A percentile compares a stretch with the other conserved stretches of the same genome.
phyloP scores from a whole-genome alignment of 306 rosid species.

The Vigna nakashimae region DNA sequence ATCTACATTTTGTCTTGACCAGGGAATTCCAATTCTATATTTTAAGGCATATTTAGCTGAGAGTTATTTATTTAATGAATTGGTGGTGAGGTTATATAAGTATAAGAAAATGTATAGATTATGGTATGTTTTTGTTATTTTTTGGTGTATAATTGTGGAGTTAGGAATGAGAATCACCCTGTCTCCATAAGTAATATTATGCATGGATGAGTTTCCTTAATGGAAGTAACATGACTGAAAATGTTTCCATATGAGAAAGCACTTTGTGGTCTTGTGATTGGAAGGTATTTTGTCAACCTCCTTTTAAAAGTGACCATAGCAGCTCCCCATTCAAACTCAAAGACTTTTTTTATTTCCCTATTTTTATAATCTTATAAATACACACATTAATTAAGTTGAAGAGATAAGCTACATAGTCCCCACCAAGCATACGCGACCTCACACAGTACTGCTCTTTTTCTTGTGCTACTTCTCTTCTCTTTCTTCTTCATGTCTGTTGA shows the following conservation, averaged over 20 bases:
- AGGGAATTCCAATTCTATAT: slow-evolving; percentile 38
- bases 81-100: no score
- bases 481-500: slow-evolving; percentile 71
- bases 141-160: background rate
- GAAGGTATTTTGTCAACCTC: slow-evolving; percentile 80
- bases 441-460: slow-evolving; percentile 7
- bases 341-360: slow-evolving; percentile 41
- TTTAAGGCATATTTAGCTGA: background rate
- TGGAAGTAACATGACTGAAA: slow-evolving; percentile 52
- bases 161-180: slow-evolving; percentile 36
- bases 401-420: slow-evolving; percentile 49
- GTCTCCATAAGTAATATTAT: slow-evolving; percentile 47
- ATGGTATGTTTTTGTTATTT: background rate
- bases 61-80: slow-evolving; percentile 4
- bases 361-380: slow-evolving; percentile 31
- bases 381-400: slow-evolving; percentile 45
- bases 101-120: slow-evolving; percentile 24
- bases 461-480: slow-evolving; percentile 18
- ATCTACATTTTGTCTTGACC: slow-evolving; percentile 1
- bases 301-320: slow-evolving; percentile 64
- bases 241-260: slow-evolving; percentile 74
- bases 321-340: slow-evolving; percentile 68
- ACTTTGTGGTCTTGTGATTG: slow-evolving; percentile 66
- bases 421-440: slow-evolving; percentile 33
- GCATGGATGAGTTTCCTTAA: slow-evolving; percentile 51